phyloP scores from a whole-genome alignment of 1,284 basidiomycete genomes.

The Fistulinella staudtii region DNA sequence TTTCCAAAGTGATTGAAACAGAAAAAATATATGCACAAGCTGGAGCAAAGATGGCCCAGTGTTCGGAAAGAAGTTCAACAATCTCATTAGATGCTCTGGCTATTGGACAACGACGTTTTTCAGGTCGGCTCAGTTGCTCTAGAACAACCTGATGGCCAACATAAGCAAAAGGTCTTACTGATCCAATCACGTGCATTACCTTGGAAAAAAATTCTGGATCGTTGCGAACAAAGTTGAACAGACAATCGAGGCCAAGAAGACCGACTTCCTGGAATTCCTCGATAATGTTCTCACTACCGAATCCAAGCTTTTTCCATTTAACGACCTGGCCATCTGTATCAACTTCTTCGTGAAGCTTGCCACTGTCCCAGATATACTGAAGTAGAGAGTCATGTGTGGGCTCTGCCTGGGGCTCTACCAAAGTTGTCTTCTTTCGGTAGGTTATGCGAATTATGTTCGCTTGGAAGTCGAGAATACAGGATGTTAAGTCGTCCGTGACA shows the following conservation, averaged over 20 bases:
- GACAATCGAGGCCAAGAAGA: slow-evolving; percentile 80
- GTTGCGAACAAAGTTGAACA: slow-evolving; percentile 71
- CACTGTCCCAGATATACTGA: slow-evolving; percentile 68
- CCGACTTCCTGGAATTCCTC: slow-evolving; percentile 85
- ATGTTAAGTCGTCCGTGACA: slow-evolving; percentile 81
- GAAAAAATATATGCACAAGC: slow-evolving; percentile 51
- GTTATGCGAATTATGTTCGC: slow-evolving; percentile 81
- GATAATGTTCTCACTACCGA: slow-evolving; percentile 73
- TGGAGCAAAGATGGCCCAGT: slow-evolving; percentile 79
- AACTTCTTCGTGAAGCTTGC: slow-evolving; percentile 52
- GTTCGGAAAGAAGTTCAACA: slow-evolving; percentile 82
- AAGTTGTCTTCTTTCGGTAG: slow-evolving; percentile 74
- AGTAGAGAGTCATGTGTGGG: slow-evolving; percentile 61
- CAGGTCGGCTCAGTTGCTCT: slow-evolving; percentile 80
- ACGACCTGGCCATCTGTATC: slow-evolving; percentile 45
- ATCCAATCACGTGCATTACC: slow-evolving; percentile 37
- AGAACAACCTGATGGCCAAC: slow-evolving; percentile 56
- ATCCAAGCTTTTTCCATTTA: slow-evolving; percentile 81
- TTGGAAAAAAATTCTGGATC: slow-evolving; percentile 82
- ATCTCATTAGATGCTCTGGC: slow-evolving; percentile 85
- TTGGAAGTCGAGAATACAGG: slow-evolving; percentile 89
- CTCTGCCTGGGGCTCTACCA: slow-evolving; percentile 68
- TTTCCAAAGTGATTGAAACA: slow-evolving; percentile 5
- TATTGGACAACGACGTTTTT: slow-evolving; percentile 80
- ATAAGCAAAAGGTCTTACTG: slow-evolving; percentile 1